Evolutionary conservation across 495 filamentous ascomycete species (phyloP), one percentile per base, ranked within the genome.

Genomic region (Xylaria longipes): DNA sequence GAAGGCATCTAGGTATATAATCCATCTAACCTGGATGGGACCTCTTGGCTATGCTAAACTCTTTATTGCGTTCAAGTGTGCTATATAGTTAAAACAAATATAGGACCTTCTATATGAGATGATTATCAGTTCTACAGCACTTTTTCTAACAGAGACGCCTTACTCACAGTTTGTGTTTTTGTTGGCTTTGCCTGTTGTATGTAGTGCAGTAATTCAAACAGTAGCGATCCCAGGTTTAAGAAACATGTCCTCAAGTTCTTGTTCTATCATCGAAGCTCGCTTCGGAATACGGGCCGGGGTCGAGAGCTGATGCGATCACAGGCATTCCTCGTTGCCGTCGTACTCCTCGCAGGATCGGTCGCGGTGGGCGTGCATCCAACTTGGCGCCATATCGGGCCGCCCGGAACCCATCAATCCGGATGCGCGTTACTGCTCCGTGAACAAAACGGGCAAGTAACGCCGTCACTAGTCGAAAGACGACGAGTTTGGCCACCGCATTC

Each of bases 391-490:
- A 58, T 71, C 60, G 69, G 69, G 35, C 60, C 69, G 69, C n/a
- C 69, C 62, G 50, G 62, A 71, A 33, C 50, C 35, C 29, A 66
- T 65, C 25, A 41, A 37, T 48, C 69, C 69, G 61, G 52, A 29
- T 17, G 45, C 57, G 60, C 17, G 14, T 14, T 22, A 43, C 22
- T 46, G 37, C 52, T 71, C 69, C 69, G 69, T 71, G 62, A 71
- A 58, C 69, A 1, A 71, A 71, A 71, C 62, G 69, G 69, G 69
- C 62, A 71, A 66, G 25, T 71, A 27, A 58, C 35, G 69, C 69
- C 62, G 69, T 66, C 37, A 9, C 48, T 65, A 58, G 60, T n/a
- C 61, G 17, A 71, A 58, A 20, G 22, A 48, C 61, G 25, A 46
- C 45, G 41, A 57, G 0, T 35, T 27, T 45, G 29, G n/a, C 35